Evolutionary conservation across 164 flowering plant species (phyloP).

Genomic region (Akebia trifoliata): DNA sequence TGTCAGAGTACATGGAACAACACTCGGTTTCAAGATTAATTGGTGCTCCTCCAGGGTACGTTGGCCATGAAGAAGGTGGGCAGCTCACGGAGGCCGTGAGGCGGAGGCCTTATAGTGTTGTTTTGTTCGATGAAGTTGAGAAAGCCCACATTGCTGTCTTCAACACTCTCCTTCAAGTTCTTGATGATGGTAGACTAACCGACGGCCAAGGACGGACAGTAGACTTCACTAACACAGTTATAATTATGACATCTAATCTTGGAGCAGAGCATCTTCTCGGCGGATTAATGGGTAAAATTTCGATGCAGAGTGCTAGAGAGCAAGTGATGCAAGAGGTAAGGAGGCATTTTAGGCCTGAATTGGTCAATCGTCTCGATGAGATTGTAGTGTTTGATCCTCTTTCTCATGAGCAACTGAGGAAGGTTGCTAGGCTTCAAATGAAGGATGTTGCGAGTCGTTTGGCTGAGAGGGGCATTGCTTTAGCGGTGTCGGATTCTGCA

Average conservation of each 20-base stretch:
- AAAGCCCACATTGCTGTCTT: slow-evolving; percentile 75
- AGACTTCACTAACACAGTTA: slow-evolving; percentile 71
- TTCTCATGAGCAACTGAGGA: slow-evolving; percentile 62
- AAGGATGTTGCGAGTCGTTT: slow-evolving; percentile 66
- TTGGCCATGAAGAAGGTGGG: slow-evolving; percentile 95
- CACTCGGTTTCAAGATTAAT: slow-evolving; percentile 81
- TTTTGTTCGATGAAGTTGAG: slow-evolving; percentile 84
- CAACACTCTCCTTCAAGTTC: slow-evolving; percentile 80
- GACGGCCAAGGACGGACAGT: slow-evolving; percentile 92
- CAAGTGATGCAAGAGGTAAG: slow-evolving; percentile 58
- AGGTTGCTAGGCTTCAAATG: slow-evolving; percentile 64
- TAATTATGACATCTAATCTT: slow-evolving; percentile 93
- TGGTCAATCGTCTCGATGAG: slow-evolving; percentile 69
- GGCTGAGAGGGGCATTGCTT: slow-evolving; percentile 70
- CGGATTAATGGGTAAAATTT: slow-evolving; percentile 53
- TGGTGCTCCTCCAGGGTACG: slow-evolving; percentile 96
- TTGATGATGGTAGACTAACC: slow-evolving; percentile 89
- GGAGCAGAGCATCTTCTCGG: slow-evolving; percentile 81
- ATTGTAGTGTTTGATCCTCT: slow-evolving; percentile 77
- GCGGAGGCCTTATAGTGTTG: slow-evolving; percentile 73
- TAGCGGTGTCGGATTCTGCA: slow-evolving; percentile 70
- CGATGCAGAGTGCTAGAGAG: slow-evolving; percentile 65
- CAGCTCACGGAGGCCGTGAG: slow-evolving; percentile 90
- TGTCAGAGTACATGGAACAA: slow-evolving; percentile 97
- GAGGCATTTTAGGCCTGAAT: slow-evolving; percentile 61